Conservation (phyloP, 2,329 filamentous ascomycete species). For the Ophiostoma sp. region DNA sequence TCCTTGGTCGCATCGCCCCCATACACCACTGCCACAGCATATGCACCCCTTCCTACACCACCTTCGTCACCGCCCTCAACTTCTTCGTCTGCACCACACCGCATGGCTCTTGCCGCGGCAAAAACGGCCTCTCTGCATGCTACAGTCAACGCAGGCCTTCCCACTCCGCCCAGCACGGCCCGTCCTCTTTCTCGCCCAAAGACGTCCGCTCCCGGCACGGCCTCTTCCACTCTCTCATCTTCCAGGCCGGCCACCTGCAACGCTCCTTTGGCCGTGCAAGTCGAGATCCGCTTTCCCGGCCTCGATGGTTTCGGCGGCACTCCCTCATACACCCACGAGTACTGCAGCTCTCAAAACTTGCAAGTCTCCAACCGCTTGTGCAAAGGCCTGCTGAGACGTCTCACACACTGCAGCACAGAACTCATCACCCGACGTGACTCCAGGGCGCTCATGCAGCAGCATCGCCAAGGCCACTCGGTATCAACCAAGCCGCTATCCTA, state of each 20-base stretch:
- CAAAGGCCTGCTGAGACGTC: conserved; percentile 45
- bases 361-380: conserved; percentile 44
- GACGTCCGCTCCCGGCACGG: not conserved
- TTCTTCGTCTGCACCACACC: not conserved
- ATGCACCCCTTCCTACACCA: not conserved
- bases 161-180: conserved; percentile 13
- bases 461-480: conserved; percentile 27
- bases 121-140: conserved; percentile 18
- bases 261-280: conserved; percentile 24
- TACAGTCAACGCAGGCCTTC: conserved; percentile 9
- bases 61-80: not conserved
- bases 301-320: conserved; percentile 2
- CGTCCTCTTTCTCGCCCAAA: conserved; percentile 6
- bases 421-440: conserved; percentile 51
- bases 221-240: not conserved
- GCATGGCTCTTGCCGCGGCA: conserved; percentile 20
- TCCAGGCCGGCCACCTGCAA: not conserved
- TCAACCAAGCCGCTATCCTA: conserved; percentile 43
- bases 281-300: conserved; percentile 26
- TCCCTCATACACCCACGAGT: conserved; percentile 39
- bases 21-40: not conserved
- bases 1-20: not conserved
- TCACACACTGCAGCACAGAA: conserved; percentile 49
- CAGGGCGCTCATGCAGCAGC: conserved; percentile 39
- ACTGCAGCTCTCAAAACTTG: conserved; percentile 43